A percentile compares a stretch with the other conserved stretches of the same genome.
Evolutionary conservation across 306 rosid genomes (phyloP).

Genomic region (Malus orientalis): DNA sequence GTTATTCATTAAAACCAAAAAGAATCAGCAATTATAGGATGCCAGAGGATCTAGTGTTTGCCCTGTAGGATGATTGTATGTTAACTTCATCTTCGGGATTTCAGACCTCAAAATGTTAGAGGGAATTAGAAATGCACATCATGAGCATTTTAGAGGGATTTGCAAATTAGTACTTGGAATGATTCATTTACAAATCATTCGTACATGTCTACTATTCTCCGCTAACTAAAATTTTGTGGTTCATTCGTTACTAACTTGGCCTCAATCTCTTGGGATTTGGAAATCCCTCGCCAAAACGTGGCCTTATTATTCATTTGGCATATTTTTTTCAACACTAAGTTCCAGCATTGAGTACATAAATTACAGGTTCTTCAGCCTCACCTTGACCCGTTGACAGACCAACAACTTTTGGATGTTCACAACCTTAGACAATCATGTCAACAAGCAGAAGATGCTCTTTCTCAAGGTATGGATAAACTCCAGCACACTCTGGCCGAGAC

Average conservation of each 20-base stretch:
- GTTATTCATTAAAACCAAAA: not conserved
- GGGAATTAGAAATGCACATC: too few relatives aligned
- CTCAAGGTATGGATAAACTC: slow-evolving; percentile 84
- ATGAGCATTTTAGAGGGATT: too few relatives aligned
- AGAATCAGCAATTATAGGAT: not conserved
- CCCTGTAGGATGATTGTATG: too few relatives aligned
- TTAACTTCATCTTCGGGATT: too few relatives aligned
- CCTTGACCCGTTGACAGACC: slow-evolving; percentile 55
- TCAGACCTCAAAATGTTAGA: too few relatives aligned
- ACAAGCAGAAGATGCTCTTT: slow-evolving; percentile 94
- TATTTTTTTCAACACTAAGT: not conserved
- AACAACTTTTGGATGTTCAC: slow-evolving; percentile 39
- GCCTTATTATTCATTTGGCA: not conserved
- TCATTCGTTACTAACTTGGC: too few relatives aligned
- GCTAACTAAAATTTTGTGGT: not conserved
- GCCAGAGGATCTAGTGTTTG: not conserved
- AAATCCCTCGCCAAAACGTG: too few relatives aligned
- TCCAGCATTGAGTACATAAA: not conserved
- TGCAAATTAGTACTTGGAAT: too few relatives aligned
- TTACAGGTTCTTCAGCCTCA: slow-evolving; percentile 71
- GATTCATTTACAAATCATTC: not conserved
- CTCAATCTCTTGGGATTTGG: too few relatives aligned
- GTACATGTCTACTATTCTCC: not conserved
- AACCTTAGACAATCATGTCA: slow-evolving; percentile 69
- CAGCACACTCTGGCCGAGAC: slow-evolving; percentile 50